Percentiles rank a stretch among this genome's conserved stretches.
These are phyloP conservation scores for Trametes meyenii DNA, from an alignment of 768 basidiomycete genomes.

Conservation along the genomic window DNA sequence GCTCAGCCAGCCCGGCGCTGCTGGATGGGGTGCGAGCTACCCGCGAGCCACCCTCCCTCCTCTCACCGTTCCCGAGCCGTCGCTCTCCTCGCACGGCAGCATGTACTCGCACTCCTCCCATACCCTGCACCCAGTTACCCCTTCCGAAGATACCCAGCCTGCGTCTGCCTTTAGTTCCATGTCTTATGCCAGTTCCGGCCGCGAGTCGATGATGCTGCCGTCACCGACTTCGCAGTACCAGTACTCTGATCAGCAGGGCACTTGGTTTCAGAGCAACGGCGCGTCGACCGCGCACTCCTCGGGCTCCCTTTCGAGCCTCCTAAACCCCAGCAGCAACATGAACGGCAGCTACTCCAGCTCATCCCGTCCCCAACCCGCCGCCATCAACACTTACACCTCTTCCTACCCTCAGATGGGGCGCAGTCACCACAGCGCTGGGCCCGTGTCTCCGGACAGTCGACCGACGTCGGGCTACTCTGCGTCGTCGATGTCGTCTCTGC, in stretches of 20 bases:
- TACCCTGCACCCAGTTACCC: conserved; percentile 66
- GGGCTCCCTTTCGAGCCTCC: conserved; percentile 73
- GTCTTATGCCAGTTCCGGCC: conserved; percentile 34
- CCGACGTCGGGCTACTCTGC: conserved; percentile 88
- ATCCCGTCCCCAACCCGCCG: conserved; percentile 33
- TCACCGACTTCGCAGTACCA: conserved; percentile 60
- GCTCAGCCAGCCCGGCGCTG: conserved; percentile 57
- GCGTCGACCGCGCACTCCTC: conserved; percentile 58
- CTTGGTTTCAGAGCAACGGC: conserved; percentile 55
- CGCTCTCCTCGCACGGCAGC: conserved; percentile 56
- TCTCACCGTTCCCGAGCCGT: conserved; percentile 75
- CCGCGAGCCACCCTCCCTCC: conserved; percentile 71
- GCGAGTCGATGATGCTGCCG: conserved; percentile 40
- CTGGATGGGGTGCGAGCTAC: conserved; percentile 59
- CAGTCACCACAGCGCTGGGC: conserved; percentile 69
- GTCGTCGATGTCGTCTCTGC: conserved; percentile 74
- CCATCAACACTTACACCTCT: conserved; percentile 31
- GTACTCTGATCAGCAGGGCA: conserved; percentile 64
- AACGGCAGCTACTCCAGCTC: conserved; percentile 64
- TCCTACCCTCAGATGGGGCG: conserved; percentile 71
- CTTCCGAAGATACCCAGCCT: conserved; percentile 69
- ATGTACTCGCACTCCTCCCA: conserved; percentile 66
- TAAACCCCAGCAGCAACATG: conserved; percentile 66
- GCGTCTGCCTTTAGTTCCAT: conserved; percentile 45
- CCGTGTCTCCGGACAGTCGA: conserved; percentile 80